Conservation (phyloP, 768 basidiomycete species). For the Boletellus ananas region DNA sequence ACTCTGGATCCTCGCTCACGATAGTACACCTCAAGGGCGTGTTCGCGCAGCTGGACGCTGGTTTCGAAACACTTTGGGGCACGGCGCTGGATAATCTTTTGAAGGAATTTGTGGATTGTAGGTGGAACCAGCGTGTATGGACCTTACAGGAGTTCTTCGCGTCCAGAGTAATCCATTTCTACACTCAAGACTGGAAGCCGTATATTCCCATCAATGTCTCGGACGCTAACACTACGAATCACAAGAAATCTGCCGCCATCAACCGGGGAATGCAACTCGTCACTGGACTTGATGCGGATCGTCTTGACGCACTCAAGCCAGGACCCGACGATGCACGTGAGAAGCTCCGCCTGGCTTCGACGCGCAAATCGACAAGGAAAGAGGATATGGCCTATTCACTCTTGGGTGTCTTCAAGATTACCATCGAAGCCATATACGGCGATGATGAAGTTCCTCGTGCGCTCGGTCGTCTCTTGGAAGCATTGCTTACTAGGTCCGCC, state of each 20-base stretch:
- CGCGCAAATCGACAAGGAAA: slow-evolving; percentile 13
- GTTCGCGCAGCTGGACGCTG: neutral
- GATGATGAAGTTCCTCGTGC: slow-evolving; percentile 18
- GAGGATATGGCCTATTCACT: slow-evolving; percentile 27
- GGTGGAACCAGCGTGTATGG: slow-evolving; percentile 25
- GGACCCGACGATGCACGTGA: slow-evolving; percentile 9
- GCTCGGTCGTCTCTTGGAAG: slow-evolving; percentile 17
- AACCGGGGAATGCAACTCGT: slow-evolving; percentile 13
- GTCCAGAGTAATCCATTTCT: slow-evolving; percentile 20
- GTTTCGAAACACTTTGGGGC: neutral
- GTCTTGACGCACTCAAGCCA: slow-evolving; percentile 5
- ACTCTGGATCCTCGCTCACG: slow-evolving; percentile 21
- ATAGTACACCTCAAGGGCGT: slow-evolving; percentile 22
- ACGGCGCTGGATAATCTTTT: slow-evolving; percentile 5
- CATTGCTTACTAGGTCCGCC: slow-evolving; percentile 11
- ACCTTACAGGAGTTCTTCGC: slow-evolving; percentile 24
- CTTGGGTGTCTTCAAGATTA: slow-evolving; percentile 20
- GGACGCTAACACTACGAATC: neutral
- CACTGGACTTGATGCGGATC: slow-evolving; percentile 5
- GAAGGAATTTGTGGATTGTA: slow-evolving; percentile 6
- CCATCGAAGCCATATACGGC: slow-evolving; percentile 19
- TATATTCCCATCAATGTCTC: slow-evolving; percentile 9
- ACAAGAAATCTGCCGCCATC: slow-evolving; percentile 10
- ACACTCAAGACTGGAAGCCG: slow-evolving; percentile 20
- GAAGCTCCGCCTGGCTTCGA: slow-evolving; percentile 23